Evolutionary conservation across 2,329 filamentous ascomycete genomes (phyloP), one percentile per base, ranked within the genome.

Genomic region (Fusarium transvaalense): DNA sequence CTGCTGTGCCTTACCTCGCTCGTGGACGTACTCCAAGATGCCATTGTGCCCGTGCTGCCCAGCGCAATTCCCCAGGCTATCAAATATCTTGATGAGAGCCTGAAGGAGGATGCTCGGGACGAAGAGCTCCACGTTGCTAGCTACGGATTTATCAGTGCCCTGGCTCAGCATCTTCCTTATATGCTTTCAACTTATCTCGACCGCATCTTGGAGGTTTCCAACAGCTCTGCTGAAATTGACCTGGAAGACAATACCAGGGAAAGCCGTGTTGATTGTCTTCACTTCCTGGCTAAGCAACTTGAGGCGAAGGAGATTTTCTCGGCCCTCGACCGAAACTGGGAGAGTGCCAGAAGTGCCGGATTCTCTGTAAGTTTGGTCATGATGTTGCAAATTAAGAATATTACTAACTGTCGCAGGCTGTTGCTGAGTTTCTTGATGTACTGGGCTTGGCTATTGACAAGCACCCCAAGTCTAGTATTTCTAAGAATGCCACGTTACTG

Each of bases 1-100:
- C 82, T 97, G 45, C 82, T 97, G 48, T 97, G 94, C 76, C 85
- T 99, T 59, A 91, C 95, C 5, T 97, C 94, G 2, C 88, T 97
- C 73, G 90, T 97, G 6, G 93, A 97, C 72, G 93, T 97, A 10
- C 83, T 98, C 38, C 91, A 92, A 61, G 93, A 97, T 69, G 91
- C 91, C 14, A 91, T 97, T 62, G 91, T 98, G 21, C 92, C 94
- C 0, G 85, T 97, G 0, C 82, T 98, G 21, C 93, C 95, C 1
- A 84, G 85, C 25, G 89, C 93, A 0, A 87, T 97, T 39, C 89
- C 91, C 1, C 90, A 88, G 66, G 87, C 91, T 1, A 85, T 97
- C 43, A 79, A 84, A 8, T 91, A 97, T 71, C 85, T 98, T 48
- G 83, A 89, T 51, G 80, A 85, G 59, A 92, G 90, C 66, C 82